Conservation (phyloP, 768 basidiomycete species). For the Lenzites betulinus region DNA sequence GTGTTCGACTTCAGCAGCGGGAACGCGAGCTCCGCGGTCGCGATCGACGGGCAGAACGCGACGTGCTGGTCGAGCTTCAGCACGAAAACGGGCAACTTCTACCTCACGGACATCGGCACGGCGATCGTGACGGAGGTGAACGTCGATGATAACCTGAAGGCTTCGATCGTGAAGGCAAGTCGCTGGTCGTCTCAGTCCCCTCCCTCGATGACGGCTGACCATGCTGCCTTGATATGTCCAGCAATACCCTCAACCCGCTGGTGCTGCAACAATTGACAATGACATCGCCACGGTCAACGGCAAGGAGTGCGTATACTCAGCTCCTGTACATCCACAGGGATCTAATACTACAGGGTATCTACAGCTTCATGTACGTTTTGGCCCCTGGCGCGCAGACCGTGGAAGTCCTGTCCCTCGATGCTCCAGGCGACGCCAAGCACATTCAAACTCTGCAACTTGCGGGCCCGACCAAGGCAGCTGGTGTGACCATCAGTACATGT, state of each 20-base stretch:
- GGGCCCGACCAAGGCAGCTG: not conserved
- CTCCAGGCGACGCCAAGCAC: constrained; percentile 22
- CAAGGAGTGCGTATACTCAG: constrained; percentile 21
- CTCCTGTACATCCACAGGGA: not conserved
- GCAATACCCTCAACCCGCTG: constrained; percentile 25
- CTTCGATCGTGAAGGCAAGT: constrained; percentile 44
- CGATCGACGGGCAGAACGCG: constrained; percentile 32
- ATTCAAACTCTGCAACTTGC: not conserved
- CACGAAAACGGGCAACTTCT: constrained; percentile 35
- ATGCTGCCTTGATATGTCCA: not conserved
- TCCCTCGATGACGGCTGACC: not conserved
- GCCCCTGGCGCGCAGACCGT: constrained; percentile 12
- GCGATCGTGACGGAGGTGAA: constrained; percentile 44
- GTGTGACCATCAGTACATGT: not conserved
- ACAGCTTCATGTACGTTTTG: constrained; percentile 25
- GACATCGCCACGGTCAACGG: constrained; percentile 23
- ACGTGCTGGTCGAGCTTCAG: constrained; percentile 34
- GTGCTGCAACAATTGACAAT: constrained; percentile 25
- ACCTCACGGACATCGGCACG: constrained; percentile 32
- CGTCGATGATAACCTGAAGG: constrained; percentile 47
- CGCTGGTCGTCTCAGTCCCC: not conserved
- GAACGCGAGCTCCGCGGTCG: constrained; percentile 4
- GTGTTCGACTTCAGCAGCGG: constrained; percentile 30
- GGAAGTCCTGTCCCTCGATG: constrained; percentile 24
- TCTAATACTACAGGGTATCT: not conserved